A percentile compares a stretch with the other conserved stretches of the same genome.
phyloP scores from a whole-genome alignment of 345 rosid genomes.

The Trapa incisa region DNA sequence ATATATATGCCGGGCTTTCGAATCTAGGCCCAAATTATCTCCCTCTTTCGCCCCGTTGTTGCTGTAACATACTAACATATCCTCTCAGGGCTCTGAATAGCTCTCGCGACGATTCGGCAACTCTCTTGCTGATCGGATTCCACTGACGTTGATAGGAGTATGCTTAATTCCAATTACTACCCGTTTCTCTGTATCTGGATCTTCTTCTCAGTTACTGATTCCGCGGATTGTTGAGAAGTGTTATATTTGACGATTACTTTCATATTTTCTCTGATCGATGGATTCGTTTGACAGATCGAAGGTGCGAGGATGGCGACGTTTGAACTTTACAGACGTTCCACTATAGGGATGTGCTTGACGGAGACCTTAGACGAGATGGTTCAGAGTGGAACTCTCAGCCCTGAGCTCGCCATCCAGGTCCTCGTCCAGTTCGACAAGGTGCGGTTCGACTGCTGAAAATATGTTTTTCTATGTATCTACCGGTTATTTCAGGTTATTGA shows the following conservation, averaged over 20 bases:
- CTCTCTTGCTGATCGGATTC: background rate
- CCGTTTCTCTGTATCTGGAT: no score
- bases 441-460: background rate
- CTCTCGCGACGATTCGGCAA: constrained; percentile 1
- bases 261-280: background rate
- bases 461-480: no score
- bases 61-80: no score
- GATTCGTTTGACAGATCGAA: constrained; percentile 5
- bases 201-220: no score
- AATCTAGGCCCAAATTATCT: constrained; percentile 45
- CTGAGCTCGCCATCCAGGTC: constrained; percentile 91
- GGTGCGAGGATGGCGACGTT: constrained; percentile 58
- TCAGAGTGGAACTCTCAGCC: constrained; percentile 71
- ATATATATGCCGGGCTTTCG: constrained; percentile 53
- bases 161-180: background rate
- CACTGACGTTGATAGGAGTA: background rate
- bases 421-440: constrained; percentile 98
- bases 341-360: constrained; percentile 95
- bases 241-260: background rate
- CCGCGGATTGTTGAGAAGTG: background rate
- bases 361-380: constrained; percentile 98
- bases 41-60: constrained; percentile 4
- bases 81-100: background rate
- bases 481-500: no score
- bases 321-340: constrained; percentile 89